Base-by-base conservation (phyloP, 768 basidiomycete species). In the Podaxis sp. region DNA sequence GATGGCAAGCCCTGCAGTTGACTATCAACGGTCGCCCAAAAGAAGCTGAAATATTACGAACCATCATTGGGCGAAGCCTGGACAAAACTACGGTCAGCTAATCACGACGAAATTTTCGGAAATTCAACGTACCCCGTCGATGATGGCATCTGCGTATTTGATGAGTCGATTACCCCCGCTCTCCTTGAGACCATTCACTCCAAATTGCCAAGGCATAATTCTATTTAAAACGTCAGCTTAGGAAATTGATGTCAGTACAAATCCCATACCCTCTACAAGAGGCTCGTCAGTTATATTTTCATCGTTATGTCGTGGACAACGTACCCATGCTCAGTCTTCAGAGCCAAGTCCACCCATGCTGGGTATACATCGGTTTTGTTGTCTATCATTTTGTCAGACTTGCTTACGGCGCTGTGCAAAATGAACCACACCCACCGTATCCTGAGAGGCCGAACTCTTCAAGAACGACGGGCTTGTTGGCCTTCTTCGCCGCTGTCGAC, bases 131-230 rank as follows among this genome's bases (percentile, higher is more conserved):
- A 77, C 77, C 15, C 83, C 84, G 61, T 82, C 67, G 56, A 83
- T 75, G 59, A 87, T 68, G 17, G 77, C 79, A 66, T 86, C 83
- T 4, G 82, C 79, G 63, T 86, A 85, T 70, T 85, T 84, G 63
- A 85, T 79, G 48, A 82, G 67, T 36, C 80, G 78, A 65, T 85
- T 81, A 2, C 84, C 85, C 3, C 81, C 80, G 65, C 73, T 71
- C 66, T 87, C 84, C 33, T 74, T 83, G 58, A 85, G 70, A 30
- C 78, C 79, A 3, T 82, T 68, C 53, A 75, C 72, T 5, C 85
- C 84, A 59, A 82, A 84, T 71, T 87, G 84, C 84, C 84, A 87
- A 0, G 83, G 84, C 76, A 86, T 78, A 46, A 87, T 83, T 1
- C 84, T 56, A 36, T 4, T 33, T 20, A 3, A 20, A 56, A 51